Percentiles rank a stretch among this genome's conserved stretches.
Evolutionary conservation across 2,329 filamentous ascomycete genomes (phyloP).

Genomic region (Thielaviopsis musarum): DNA sequence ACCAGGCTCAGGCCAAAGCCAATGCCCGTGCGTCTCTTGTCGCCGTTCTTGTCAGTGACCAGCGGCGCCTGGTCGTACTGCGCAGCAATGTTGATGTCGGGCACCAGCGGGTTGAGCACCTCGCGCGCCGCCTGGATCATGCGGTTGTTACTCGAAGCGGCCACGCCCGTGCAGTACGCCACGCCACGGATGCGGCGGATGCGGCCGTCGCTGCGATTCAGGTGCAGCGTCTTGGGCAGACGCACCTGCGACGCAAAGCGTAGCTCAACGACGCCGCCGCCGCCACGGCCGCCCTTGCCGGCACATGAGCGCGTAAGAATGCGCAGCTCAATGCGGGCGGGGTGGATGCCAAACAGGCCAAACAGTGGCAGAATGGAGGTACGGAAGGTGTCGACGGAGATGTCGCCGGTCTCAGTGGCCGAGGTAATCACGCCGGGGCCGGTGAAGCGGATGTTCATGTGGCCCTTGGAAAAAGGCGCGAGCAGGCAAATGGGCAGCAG

Average conservation of each 20-base stretch:
- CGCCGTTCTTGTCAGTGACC: constrained; percentile 30
- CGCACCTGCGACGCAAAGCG: constrained; percentile 87
- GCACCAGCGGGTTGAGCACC: constrained; percentile 68
- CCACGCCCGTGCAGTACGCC: constrained; percentile 82
- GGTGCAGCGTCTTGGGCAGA: constrained; percentile 82
- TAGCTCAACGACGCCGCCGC: constrained; percentile 83
- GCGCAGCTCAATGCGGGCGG: constrained; percentile 67
- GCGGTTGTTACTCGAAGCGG: constrained; percentile 79
- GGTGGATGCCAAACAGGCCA: constrained; percentile 70
- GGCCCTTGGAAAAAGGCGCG: constrained; percentile 81
- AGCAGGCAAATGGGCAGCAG: constrained; percentile 76
- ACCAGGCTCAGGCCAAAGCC: constrained; percentile 85
- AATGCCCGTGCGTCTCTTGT: constrained; percentile 57
- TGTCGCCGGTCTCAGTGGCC: constrained; percentile 66
- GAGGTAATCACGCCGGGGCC: constrained; percentile 88
- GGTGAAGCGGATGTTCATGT: constrained; percentile 77
- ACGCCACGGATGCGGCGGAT: constrained; percentile 85
- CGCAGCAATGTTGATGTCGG: constrained; percentile 80
- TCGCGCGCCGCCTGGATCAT: constrained; percentile 88
- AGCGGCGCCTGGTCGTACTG: constrained; percentile 54
- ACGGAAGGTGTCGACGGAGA: constrained; percentile 83
- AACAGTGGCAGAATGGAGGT: constrained; percentile 85
- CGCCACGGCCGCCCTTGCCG: constrained; percentile 57
- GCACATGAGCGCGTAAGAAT: constrained; percentile 68
- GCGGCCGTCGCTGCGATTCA: constrained; percentile 63